Evolutionary conservation across 345 rosid genomes (phyloP).

Genomic region (Chamaenerion angustifolium): DNA sequence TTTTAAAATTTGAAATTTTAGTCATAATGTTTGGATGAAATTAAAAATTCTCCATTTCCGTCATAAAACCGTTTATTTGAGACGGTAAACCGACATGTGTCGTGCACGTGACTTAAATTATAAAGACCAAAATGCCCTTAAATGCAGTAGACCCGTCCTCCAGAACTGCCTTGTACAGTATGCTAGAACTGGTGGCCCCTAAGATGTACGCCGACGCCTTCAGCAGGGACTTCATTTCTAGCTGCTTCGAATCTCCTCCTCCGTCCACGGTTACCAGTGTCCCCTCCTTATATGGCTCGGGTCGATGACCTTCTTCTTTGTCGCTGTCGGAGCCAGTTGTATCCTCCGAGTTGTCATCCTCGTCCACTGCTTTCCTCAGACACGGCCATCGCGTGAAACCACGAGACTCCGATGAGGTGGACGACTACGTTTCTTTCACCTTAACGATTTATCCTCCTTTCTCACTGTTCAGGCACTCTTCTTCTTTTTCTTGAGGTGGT

Average conservation of each 20-base stretch:
- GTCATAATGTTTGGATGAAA: no score
- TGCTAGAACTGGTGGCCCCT: constrained; percentile 88
- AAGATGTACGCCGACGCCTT: constrained; percentile 82
- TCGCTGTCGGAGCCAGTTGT: constrained; percentile 12
- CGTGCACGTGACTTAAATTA: no score
- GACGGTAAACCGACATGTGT: no score
- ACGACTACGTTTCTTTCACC: constrained; percentile 21
- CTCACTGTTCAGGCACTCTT: constrained; percentile 18
- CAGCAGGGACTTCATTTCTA: constrained; percentile 67
- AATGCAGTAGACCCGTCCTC: no score
- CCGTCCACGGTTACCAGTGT: constrained; percentile 61
- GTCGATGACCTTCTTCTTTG: constrained; percentile 14
- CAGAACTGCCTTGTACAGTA: constrained; percentile 84
- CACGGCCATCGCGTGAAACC: constrained; percentile 70
- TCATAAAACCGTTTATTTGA: no score
- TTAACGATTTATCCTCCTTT: constrained; percentile 16
- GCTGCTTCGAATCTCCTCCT: constrained; percentile 40
- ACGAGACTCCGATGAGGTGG: constrained; percentile 61
- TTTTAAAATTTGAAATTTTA: no score
- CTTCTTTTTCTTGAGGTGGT: constrained; percentile 14
- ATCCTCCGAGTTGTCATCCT: constrained; percentile 28
- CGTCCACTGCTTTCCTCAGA: constrained; percentile 40
- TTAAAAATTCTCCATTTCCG: no score
- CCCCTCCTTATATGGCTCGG: constrained; percentile 30
- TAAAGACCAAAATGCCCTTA: no score